Evolutionary conservation across 148 eudicot species (phyloP).

Genomic region (Simmondsia chinensis): DNA sequence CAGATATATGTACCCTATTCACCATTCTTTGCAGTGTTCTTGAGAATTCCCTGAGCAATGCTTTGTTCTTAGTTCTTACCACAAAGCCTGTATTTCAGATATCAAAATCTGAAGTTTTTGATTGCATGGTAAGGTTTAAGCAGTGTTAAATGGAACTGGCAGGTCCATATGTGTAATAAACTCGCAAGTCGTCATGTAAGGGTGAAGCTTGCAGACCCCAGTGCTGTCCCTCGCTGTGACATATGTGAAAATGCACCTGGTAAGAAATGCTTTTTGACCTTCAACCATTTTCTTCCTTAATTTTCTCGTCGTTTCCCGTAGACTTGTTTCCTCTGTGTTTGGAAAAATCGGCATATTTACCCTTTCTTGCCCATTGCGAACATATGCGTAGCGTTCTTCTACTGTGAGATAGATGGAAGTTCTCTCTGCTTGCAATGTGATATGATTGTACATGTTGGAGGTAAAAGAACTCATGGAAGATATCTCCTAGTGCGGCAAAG

Average conservation of each 20-base stretch:
- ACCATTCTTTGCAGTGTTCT: too few species aligned
- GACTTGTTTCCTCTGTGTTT: too few species aligned
- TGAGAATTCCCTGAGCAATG: too few species aligned
- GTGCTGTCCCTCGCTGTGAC: slow-evolving; percentile 65
- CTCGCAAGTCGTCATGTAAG: slow-evolving; percentile 82
- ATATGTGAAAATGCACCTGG: slow-evolving; percentile 88
- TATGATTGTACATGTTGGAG: slow-evolving; percentile 78
- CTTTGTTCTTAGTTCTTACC: too few species aligned
- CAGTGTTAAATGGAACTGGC: slow-evolving; percentile 1
- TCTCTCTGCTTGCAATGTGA: slow-evolving; percentile 86
- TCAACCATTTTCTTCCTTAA: not conserved
- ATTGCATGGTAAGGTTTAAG: not conserved
- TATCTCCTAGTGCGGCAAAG: slow-evolving; percentile 60
- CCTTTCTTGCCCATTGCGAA: not conserved
- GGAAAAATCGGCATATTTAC: too few species aligned
- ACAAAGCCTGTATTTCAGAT: too few species aligned
- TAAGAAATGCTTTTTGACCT: slow-evolving; percentile 13
- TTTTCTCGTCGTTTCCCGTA: not conserved
- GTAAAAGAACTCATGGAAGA: slow-evolving; percentile 71
- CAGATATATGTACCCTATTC: too few species aligned
- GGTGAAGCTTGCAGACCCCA: slow-evolving; percentile 69
- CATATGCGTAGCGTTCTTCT: slow-evolving; percentile 58
- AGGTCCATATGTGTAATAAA: slow-evolving; percentile 83
- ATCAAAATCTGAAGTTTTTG: slow-evolving; percentile 5
- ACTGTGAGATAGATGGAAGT: slow-evolving; percentile 77